phyloP scores from a whole-genome alignment of 805 yeast genomes.

The Ascoidea tarda region DNA sequence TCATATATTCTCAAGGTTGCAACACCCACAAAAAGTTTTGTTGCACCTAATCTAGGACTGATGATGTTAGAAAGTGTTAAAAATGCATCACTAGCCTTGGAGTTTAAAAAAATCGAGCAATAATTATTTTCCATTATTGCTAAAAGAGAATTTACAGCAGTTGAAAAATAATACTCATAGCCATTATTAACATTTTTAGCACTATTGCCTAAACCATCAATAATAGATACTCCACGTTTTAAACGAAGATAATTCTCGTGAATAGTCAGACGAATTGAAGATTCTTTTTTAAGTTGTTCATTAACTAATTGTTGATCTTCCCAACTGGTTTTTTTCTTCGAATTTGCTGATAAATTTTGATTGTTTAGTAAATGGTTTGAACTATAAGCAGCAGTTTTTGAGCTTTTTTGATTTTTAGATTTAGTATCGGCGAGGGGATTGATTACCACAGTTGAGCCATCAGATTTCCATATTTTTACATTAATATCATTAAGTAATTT shows the following conservation, averaged over 20 bases:
- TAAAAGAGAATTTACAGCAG: conserved; percentile 38
- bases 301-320: conserved; percentile 60
- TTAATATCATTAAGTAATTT: conserved; percentile 30
- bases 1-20: conserved; percentile 49
- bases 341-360: conserved; percentile 24
- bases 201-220: conserved; percentile 32
- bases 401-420: conserved; percentile 34
- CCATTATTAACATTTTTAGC: conserved; percentile 48
- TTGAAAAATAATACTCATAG: conserved; percentile 54
- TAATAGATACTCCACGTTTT: conserved; percentile 35
- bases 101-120: conserved; percentile 25
- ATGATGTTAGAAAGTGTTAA: conserved; percentile 38
- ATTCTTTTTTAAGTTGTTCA: conserved; percentile 52
- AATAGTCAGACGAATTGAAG: conserved; percentile 35
- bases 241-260: conserved; percentile 21
- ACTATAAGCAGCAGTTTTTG: conserved; percentile 68
- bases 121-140: conserved; percentile 24
- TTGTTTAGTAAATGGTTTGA: conserved; percentile 61
- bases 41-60: conserved; percentile 34
- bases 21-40: conserved; percentile 46
- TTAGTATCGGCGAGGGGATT: conserved; percentile 40
- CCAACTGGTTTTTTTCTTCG: conserved; percentile 44
- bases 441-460: conserved; percentile 56
- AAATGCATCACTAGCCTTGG: conserved; percentile 32
- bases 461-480: conserved; percentile 49